Evolutionary conservation across 2,329 filamentous ascomycete genomes (phyloP).

Genomic region (Rutstroemia sp.): DNA sequence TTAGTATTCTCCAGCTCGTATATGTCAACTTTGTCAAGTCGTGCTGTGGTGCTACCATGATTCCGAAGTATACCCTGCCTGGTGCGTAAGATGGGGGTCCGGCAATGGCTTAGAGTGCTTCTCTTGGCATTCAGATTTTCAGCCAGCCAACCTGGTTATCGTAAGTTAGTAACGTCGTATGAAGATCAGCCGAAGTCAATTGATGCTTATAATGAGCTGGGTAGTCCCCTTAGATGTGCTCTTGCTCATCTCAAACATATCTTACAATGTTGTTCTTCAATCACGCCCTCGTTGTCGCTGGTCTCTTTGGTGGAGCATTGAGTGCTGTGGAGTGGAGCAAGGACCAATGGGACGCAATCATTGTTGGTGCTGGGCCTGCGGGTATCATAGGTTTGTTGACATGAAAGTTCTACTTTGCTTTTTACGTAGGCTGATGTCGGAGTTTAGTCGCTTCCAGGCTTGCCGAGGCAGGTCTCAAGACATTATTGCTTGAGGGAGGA

Average conservation of each 20-base stretch:
- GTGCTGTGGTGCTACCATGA: too few relatives aligned
- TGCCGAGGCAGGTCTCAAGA: constrained; percentile 44
- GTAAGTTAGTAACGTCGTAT: too few relatives aligned
- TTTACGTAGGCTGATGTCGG: not conserved
- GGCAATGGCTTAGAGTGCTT: too few relatives aligned
- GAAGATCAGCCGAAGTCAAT: too few relatives aligned
- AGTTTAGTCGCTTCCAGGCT: constrained; percentile 35
- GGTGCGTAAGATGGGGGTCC: too few relatives aligned
- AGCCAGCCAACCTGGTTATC: too few relatives aligned
- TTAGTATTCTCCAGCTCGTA: too few relatives aligned
- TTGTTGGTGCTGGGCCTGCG: constrained; percentile 43
- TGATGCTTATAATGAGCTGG: too few relatives aligned
- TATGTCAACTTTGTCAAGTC: too few relatives aligned
- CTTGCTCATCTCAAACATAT: not conserved
- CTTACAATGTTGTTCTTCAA: not conserved
- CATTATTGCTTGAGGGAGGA: constrained; percentile 44
- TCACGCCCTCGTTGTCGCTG: not conserved
- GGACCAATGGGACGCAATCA: constrained; percentile 31
- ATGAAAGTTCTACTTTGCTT: not conserved
- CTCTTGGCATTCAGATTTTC: not conserved
- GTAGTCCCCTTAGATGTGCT: too few relatives aligned
- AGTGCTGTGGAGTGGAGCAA: constrained; percentile 19
- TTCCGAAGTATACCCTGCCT: too few relatives aligned
- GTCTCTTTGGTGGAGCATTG: not conserved
- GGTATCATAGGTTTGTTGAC: constrained; percentile 35